phyloP scores from a whole-genome alignment of 1,284 basidiomycete genomes.

The Schizopora paradoxa region DNA sequence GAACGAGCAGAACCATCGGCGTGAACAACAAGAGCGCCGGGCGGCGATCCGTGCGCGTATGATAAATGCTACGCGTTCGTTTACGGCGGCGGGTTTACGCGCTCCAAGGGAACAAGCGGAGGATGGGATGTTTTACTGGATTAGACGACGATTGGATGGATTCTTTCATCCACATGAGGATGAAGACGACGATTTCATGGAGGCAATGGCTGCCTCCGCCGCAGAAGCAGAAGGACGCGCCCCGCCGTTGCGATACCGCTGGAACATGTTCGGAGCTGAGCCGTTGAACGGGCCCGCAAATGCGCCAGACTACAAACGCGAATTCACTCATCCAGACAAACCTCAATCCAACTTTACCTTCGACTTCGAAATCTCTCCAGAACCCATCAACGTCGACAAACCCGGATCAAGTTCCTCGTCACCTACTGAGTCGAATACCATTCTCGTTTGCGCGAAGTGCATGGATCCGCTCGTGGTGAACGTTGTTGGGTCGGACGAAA shows the following conservation, averaged over 20 bases:
- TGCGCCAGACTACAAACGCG: conserved; percentile 43
- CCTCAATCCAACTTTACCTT: conserved; percentile 55
- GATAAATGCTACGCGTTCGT: neutral
- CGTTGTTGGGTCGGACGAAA: conserved; percentile 16
- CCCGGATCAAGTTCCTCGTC: conserved; percentile 13
- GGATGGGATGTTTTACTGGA: too few relatives aligned
- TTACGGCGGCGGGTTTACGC: neutral
- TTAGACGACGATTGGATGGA: too few relatives aligned
- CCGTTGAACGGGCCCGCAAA: neutral
- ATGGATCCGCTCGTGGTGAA: conserved; percentile 12
- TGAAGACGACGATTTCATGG: conserved; percentile 7
- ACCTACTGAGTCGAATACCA: conserved; percentile 2
- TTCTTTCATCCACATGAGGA: too few relatives aligned
- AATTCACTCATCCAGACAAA: conserved; percentile 57
- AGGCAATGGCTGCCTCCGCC: conserved; percentile 2
- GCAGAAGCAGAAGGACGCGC: conserved; percentile 1
- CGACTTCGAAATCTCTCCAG: conserved; percentile 44
- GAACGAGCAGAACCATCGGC: conserved; percentile 26
- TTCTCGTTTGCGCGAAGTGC: conserved; percentile 15
- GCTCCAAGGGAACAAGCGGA: too few relatives aligned
- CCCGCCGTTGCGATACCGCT: too few relatives aligned
- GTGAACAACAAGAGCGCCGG: conserved; percentile 15
- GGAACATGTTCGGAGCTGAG: too few relatives aligned
- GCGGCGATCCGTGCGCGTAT: neutral
- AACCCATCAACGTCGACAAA: conserved; percentile 2